Evolutionary conservation across 495 filamentous ascomycete genomes (phyloP), one percentile per base, ranked within the genome.

Genomic region (Aspergillus olivimuriae): DNA sequence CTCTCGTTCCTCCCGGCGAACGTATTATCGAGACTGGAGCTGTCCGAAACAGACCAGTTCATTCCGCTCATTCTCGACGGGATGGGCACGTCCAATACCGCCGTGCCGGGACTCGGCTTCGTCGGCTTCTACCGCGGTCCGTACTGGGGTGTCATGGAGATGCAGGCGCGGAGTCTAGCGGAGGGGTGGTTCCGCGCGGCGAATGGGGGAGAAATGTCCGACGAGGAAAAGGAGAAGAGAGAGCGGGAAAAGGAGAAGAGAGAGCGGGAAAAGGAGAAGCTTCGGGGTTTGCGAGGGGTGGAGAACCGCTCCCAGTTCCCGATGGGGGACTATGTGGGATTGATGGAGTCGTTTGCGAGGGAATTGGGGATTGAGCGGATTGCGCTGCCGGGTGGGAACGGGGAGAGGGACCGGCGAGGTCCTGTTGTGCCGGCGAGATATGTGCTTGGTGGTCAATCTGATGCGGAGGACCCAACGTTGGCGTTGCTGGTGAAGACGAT

Each of bases 91-190:
- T 67, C 81, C 24, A 80, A 83, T 50, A 69, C 72, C 0, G 60
- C 62, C 3, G 54, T 89, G 1, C 76, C 80, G 0, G 75, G 77
- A 16, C 62, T 91, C 1, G 86, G 84, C 0, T 94, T 94, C 46
- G 80, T 94, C 0, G 89, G 89, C 4, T 84, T 91, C 61, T 91
- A 94, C 58, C 77, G 86, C 26, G 84, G 86, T 1, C 86, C 89
- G 0, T 94, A 85, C 61, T 95, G 87, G 84, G 84, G 83, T 0
- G 76, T 86, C 1, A 84, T 91, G 74, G 89, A 95, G 55, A 81
- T 89, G 77, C 89, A 94, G 61, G 85, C 87, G 0, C 76, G 81
- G 11, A 78, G 81, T 44, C 54, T 92, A 2, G 73, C 73, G 0
- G 43, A 57, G 4, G 39, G 54, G 12, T 80, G 77, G 70, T 15